Evolutionary conservation across 2,329 filamentous ascomycete genomes (phyloP).

Genomic region (Colletotrichum brevisporum): DNA sequence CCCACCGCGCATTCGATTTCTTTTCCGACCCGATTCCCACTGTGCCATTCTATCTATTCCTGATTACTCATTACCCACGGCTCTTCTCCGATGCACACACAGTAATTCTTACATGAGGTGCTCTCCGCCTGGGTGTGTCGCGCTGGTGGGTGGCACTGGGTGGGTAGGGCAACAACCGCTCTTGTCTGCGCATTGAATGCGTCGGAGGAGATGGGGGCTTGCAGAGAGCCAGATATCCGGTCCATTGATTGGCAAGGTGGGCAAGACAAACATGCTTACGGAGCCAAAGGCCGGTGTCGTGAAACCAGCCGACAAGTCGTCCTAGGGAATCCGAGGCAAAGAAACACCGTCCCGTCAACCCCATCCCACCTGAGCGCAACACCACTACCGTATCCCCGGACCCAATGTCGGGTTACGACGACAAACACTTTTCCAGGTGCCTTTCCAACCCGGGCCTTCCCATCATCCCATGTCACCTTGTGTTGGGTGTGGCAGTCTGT

Average conservation of each 20-base stretch:
- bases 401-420: no score
- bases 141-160: background rate
- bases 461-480: no score
- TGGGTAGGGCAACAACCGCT: slow-evolving; percentile 12
- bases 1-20: background rate
- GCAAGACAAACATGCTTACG: background rate
- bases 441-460: no score
- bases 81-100: no score
- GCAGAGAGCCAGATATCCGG: background rate
- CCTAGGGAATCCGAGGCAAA: background rate
- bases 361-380: background rate
- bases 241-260: background rate
- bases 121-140: background rate
- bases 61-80: slow-evolving; percentile 17
- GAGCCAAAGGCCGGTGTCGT: background rate
- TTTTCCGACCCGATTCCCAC: background rate
- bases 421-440: no score
- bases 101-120: no score
- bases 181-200: background rate
- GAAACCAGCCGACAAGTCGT: slow-evolving; percentile 1
- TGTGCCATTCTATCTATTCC: background rate
- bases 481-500: no score
- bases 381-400: no score
- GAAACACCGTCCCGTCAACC: background rate
- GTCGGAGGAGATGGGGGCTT: background rate